Base-by-base conservation (phyloP, 2,329 filamentous ascomycete species). In the Aspergillus sp. region DNA sequence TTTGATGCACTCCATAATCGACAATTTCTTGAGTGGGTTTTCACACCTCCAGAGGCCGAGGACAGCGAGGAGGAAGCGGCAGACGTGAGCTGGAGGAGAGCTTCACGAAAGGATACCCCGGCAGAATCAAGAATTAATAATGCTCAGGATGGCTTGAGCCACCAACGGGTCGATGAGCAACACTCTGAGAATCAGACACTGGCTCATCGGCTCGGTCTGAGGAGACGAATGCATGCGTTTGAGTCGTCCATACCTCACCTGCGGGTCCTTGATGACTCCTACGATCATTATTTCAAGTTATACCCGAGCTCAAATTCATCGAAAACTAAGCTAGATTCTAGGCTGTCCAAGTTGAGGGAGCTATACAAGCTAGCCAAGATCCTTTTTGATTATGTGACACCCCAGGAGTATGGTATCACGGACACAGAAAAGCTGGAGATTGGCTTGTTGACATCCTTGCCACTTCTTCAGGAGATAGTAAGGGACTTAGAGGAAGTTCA, bases 401-500 rank as follows among this genome's bases (percentile, higher is more conserved):
- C 95, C 1, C 95, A 99, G 69, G 95, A 99, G 75, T 99, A 99
- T 70, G 95, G 95, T 54, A 99, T 99, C 64, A 91, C 90, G 4
- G 90, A 97, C 69, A 89, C 87, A 58, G 95, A 99, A 77, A 99
- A 99, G 80, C 84, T 99, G n/a, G 95, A 99, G 73, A 99, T 99
- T 73, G 95, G 95, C 2, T 84, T 99, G 1, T 79, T 99, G 65
- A 99, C 95, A 0, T 97, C 93, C 12, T 80, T 99, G 47, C 96
- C 95, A 2, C 82, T 99, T 15, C 85, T 99, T 46, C 96, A 96
- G 73, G 95, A 99, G 76, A 97, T 99, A 67, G 95, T 99, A 6
- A 90, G 93, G 70, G 93, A 99, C 68, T 83, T 99, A 2, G 96
- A 99, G 77, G 93, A 98, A 75, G 91, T 98, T 75, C 95, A 99